Conservation (phyloP, 164 flowering plant genomes). For the Hamamelis virginiana region DNA sequence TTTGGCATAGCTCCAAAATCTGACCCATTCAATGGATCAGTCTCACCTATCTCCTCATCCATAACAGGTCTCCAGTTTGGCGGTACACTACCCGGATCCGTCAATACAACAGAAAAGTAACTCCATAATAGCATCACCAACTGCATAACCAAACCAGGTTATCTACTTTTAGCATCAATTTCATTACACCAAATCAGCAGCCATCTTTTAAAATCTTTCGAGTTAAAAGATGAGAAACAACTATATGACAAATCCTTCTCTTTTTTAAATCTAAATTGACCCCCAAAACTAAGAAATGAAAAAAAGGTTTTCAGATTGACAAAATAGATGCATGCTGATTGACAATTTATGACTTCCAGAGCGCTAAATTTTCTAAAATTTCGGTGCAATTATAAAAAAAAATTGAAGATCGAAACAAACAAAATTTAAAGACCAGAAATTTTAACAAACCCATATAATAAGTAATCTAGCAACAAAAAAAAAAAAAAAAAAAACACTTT, state of each 20-base stretch:
- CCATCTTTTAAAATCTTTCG: neutral
- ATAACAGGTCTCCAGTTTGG: slow-evolving; percentile 78
- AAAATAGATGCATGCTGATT: too few species aligned
- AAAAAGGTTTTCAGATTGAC: too few species aligned
- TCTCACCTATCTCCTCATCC: slow-evolving; percentile 92
- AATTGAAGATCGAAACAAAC: too few species aligned
- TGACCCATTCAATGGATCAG: slow-evolving; percentile 57
- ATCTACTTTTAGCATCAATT: neutral
- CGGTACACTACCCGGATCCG: slow-evolving; percentile 95
- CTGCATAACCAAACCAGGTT: slow-evolving; percentile 39
- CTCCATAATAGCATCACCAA: slow-evolving; percentile 95
- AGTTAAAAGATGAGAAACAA: too few species aligned
- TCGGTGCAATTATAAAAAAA: too few species aligned
- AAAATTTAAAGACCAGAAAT: too few species aligned
- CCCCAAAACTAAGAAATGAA: neutral
- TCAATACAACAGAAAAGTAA: slow-evolving; percentile 89
- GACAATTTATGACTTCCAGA: neutral
- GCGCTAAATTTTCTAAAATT: too few species aligned
- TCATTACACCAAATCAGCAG: neutral
- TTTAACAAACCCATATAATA: too few species aligned
- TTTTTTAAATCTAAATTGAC: neutral
- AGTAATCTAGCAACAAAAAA: too few species aligned
- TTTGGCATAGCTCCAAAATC: slow-evolving; percentile 41
- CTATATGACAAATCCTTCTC: neutral
- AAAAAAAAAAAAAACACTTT: too few species aligned